Evolutionary conservation across 2,329 filamentous ascomycete species (phyloP).

Genomic region (Cercospora beticola): DNA sequence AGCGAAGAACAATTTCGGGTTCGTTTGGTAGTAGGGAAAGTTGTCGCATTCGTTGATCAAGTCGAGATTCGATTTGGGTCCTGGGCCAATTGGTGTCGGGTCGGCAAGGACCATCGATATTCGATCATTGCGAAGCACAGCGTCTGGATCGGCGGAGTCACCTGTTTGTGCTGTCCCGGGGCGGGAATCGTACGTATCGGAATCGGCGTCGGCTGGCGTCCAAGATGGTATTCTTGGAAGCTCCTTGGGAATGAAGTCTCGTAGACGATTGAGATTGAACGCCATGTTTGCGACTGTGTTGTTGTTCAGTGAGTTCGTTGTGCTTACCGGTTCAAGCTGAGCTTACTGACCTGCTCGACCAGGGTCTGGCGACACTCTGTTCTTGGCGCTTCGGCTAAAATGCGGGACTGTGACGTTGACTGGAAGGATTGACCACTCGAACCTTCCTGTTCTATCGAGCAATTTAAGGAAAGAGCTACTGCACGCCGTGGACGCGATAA

Average conservation of each 20-base stretch:
- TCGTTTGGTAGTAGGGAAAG: constrained; percentile 71
- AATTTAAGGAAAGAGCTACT: background rate
- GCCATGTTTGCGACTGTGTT: constrained; percentile 17
- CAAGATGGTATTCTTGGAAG: constrained; percentile 34
- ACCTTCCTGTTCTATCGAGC: constrained; percentile 8
- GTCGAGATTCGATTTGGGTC: constrained; percentile 52
- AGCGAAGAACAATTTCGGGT: constrained; percentile 56
- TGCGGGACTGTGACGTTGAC: background rate
- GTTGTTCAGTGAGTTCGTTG: background rate
- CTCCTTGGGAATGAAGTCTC: constrained; percentile 35
- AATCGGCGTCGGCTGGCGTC: constrained; percentile 27
- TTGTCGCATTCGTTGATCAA: constrained; percentile 59
- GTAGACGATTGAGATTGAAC: constrained; percentile 37
- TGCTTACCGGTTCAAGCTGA: background rate
- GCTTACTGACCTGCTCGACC: constrained; percentile 1
- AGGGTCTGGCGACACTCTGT: background rate
- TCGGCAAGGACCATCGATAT: constrained; percentile 29
- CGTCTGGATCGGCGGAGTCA: constrained; percentile 25
- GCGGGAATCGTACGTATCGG: constrained; percentile 17
- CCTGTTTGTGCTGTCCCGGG: constrained; percentile 20
- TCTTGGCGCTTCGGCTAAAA: constrained; percentile 9
- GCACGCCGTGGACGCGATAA: background rate
- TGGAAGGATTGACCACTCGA: background rate
- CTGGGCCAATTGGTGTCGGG: constrained; percentile 33
- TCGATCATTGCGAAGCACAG: constrained; percentile 19